These are phyloP conservation scores for Hibiscus tridactylites DNA, from an alignment of 345 rosid genomes.

Conservation along the genomic window DNA sequence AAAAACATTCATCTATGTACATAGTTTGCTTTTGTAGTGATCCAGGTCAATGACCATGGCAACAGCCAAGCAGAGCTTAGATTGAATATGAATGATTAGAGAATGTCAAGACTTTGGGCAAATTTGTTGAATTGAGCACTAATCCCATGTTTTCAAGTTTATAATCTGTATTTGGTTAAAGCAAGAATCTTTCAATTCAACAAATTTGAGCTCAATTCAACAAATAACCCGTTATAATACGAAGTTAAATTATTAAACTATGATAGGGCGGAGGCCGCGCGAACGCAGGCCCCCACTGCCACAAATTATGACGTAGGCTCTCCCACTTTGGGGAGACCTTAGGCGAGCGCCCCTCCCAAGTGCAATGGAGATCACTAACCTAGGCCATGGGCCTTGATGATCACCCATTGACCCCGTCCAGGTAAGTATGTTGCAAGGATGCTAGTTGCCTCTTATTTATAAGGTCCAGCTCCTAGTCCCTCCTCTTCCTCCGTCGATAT, in stretches of 20 bases:
- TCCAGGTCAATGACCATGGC: background rate
- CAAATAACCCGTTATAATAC: too few relatives aligned
- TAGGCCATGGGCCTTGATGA: background rate
- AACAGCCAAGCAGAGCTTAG: background rate
- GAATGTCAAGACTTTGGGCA: background rate
- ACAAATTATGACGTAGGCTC: constrained; percentile 46
- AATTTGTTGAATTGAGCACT: too few relatives aligned
- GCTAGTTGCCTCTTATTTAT: background rate
- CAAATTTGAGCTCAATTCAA: too few relatives aligned
- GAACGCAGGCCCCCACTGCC: constrained; percentile 35
- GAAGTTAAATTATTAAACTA: too few relatives aligned
- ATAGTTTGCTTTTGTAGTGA: background rate
- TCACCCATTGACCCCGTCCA: constrained; percentile 8
- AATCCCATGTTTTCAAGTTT: too few relatives aligned
- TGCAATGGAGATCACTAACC: constrained; percentile 4
- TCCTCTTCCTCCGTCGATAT: background rate
- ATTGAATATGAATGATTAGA: background rate
- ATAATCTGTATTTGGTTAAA: too few relatives aligned
- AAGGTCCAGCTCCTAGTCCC: background rate
- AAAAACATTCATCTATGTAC: too few relatives aligned
- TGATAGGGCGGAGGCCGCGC: constrained; percentile 23
- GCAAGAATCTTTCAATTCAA: too few relatives aligned
- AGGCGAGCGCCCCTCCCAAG: background rate
- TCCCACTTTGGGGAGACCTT: constrained; percentile 19
- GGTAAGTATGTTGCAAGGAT: background rate